Conservation (phyloP, 2,329 filamentous ascomycete genomes). For the Penicillium frequentans region DNA sequence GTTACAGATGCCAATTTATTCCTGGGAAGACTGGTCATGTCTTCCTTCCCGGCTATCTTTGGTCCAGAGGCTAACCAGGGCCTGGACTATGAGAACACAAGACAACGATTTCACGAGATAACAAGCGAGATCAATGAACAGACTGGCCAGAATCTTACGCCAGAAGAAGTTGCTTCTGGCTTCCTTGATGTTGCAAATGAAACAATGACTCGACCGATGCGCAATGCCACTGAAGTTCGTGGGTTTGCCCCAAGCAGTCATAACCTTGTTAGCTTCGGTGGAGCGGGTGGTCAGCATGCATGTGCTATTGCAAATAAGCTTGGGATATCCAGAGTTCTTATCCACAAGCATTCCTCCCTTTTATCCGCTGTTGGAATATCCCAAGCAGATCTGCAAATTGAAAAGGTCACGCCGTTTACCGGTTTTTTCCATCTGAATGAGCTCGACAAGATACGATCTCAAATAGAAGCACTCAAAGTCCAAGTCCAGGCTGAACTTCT, state of each 20-base stretch:
- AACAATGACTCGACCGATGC: conserved; percentile 83
- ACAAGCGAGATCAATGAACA: conserved; percentile 76
- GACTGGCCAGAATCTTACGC: conserved; percentile 51
- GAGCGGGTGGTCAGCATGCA: conserved; percentile 86
- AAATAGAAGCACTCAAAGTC: neutral
- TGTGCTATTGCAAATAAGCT: conserved; percentile 83
- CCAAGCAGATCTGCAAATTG: neutral
- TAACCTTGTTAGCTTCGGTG: conserved; percentile 81
- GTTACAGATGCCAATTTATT: conserved; percentile 91
- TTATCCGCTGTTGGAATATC: conserved; percentile 61
- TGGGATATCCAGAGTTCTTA: conserved; percentile 75
- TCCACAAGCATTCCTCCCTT: conserved; percentile 84
- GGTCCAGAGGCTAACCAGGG: conserved; percentile 53
- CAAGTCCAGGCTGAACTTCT: neutral
- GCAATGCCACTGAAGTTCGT: conserved; percentile 81
- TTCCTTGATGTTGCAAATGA: conserved; percentile 89
- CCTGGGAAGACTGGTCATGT: conserved; percentile 60
- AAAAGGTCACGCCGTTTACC: neutral
- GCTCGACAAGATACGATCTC: neutral
- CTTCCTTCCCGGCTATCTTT: conserved; percentile 67
- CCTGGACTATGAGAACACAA: conserved; percentile 72
- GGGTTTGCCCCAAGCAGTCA: conserved; percentile 85
- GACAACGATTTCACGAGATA: conserved; percentile 71
- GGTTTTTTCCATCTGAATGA: neutral
- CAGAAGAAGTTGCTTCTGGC: conserved; percentile 62